Evolutionary conservation across 2,329 filamentous ascomycete genomes (phyloP).

Genomic region (Amylocarpus encephaloides): DNA sequence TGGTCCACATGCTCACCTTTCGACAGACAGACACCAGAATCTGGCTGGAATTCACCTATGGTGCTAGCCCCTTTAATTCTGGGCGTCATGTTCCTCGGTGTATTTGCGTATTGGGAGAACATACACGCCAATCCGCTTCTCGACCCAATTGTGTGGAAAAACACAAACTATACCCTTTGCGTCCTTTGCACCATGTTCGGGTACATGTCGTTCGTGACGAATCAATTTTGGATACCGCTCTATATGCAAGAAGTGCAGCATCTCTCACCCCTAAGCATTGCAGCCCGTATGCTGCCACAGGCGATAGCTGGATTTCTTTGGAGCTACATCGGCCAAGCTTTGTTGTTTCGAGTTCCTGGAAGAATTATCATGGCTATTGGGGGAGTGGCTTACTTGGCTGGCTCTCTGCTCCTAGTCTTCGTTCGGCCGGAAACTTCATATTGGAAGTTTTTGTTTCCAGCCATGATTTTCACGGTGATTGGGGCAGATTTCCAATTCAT

Average conservation of each 20-base stretch:
- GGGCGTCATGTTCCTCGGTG: slow-evolving; percentile 47
- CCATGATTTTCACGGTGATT: slow-evolving; percentile 52
- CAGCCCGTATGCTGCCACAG: slow-evolving; percentile 59
- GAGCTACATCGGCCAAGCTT: slow-evolving; percentile 54
- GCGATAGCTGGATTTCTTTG: slow-evolving; percentile 55
- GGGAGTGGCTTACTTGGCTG: slow-evolving; percentile 35
- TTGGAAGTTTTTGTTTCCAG: slow-evolving; percentile 61
- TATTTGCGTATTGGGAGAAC: slow-evolving; percentile 58
- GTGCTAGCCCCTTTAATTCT: slow-evolving; percentile 57
- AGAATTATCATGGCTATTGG: slow-evolving; percentile 50
- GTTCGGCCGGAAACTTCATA: slow-evolving; percentile 50
- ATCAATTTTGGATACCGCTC: slow-evolving; percentile 57
- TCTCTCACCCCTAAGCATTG: slow-evolving; percentile 46
- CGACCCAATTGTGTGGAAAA: slow-evolving; percentile 50
- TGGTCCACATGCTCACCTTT: slow-evolving; percentile 2
- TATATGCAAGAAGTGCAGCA: slow-evolving; percentile 55
- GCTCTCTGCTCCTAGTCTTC: slow-evolving; percentile 48
- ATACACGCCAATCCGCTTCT: slow-evolving; percentile 44
- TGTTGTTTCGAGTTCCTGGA: slow-evolving; percentile 60
- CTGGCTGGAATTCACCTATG: slow-evolving; percentile 57
- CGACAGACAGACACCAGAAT: slow-evolving; percentile 33
- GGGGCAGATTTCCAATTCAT: slow-evolving; percentile 67
- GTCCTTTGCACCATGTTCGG: slow-evolving; percentile 47
- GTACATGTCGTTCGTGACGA: slow-evolving; percentile 55
- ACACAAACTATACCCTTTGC: slow-evolving; percentile 55